phyloP scores from a whole-genome alignment of 2,329 filamentous ascomycete species.

The Aspergillus candidus region DNA sequence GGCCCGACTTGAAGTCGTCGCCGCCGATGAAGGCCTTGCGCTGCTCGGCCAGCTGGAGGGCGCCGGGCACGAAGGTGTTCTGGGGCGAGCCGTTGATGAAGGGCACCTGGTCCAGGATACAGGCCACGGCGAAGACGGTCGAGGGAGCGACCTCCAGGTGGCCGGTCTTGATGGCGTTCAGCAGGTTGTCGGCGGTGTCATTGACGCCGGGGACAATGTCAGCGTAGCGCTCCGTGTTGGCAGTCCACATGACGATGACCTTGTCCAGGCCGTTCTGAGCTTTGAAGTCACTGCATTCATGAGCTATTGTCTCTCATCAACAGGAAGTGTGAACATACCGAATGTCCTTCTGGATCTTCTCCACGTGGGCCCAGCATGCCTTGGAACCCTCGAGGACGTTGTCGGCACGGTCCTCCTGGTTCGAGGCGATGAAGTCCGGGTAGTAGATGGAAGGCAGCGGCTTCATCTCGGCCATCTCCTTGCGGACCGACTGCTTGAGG shows the following conservation, averaged over 20 bases:
- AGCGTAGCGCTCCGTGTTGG: conserved; percentile 96
- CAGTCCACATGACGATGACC: conserved; percentile 96
- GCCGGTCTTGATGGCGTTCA: conserved; percentile 77
- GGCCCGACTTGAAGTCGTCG: conserved; percentile 99
- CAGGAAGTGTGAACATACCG: conserved; percentile 47
- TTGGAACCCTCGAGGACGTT: conserved; percentile 79
- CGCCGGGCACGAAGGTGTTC: conserved; percentile 96
- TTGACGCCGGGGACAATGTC: conserved; percentile 85
- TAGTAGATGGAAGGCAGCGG: conserved; percentile 96
- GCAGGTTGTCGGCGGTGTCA: conserved; percentile 89
- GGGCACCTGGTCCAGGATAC: conserved; percentile 78
- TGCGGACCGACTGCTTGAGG: conserved; percentile 80
- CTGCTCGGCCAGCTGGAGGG: conserved; percentile 79
- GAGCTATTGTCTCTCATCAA: conserved; percentile 2
- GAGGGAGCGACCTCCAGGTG: conserved; percentile 92
- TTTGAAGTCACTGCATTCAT: conserved; percentile 70
- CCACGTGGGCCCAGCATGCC: conserved; percentile 80
- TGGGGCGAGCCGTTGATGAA: conserved; percentile 99
- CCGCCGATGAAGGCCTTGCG: conserved; percentile 88
- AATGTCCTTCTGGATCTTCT: conserved; percentile 89
- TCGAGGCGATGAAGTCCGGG: conserved; percentile 97
- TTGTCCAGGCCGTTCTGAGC: conserved; percentile 77
- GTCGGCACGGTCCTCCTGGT: conserved; percentile 94
- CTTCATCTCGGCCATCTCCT: conserved; percentile 85
- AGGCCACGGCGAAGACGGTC: conserved; percentile 91